phyloP scores from a whole-genome alignment of 306 rosid species.

The Pachyrhizus erosus region DNA sequence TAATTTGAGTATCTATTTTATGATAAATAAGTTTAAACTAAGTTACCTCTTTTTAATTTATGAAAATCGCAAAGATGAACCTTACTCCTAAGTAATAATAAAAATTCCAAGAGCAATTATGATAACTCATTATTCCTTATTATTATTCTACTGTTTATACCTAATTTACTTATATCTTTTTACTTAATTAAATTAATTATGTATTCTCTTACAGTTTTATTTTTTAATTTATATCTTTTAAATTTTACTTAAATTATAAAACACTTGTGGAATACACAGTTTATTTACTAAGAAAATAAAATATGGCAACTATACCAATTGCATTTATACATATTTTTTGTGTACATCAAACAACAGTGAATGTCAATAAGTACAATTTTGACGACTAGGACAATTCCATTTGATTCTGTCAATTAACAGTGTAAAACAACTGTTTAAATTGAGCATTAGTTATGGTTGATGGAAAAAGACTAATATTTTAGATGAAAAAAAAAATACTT shows the following conservation, averaged over 20 bases:
- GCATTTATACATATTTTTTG: not conserved
- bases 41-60: too few relatives aligned
- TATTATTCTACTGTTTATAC: too few relatives aligned
- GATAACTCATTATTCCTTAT: too few relatives aligned
- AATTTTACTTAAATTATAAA: not conserved
- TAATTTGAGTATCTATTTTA: too few relatives aligned
- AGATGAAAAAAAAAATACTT: not conserved
- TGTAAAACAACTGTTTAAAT: not conserved
- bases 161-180: too few relatives aligned
- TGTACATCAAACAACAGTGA: not conserved
- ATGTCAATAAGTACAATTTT: not conserved
- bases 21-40: too few relatives aligned
- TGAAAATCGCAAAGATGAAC: too few relatives aligned
- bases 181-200: not conserved
- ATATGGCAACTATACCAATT: not conserved
- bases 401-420: not conserved
- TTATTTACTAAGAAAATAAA: not conserved
- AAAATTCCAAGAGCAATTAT: too few relatives aligned
- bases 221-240: not conserved
- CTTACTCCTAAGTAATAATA: too few relatives aligned
- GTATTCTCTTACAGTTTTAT: not conserved
- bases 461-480: not conserved
- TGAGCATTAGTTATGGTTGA: not conserved
- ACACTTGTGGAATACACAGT: not conserved
- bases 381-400: not conserved